These are phyloP conservation scores for Thalassiosira ordinaria DNA, from an alignment of 352 stramenopile species.

Conservation along the genomic window DNA sequence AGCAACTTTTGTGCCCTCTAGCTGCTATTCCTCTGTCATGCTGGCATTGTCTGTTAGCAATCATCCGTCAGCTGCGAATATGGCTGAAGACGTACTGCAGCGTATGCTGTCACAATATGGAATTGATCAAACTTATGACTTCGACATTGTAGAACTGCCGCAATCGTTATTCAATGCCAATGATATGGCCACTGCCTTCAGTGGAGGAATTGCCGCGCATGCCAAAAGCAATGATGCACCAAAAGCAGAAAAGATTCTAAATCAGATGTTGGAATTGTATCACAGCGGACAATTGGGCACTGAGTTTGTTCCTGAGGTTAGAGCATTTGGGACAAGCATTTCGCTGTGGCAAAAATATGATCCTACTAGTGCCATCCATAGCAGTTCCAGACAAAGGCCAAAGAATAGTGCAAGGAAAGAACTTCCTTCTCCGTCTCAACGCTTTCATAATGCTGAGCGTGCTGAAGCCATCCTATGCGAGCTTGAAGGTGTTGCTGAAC, in stretches of 20 bases:
- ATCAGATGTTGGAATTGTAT: slow-evolving; percentile 69
- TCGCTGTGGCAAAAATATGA: slow-evolving; percentile 43
- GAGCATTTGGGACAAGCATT: slow-evolving; percentile 55
- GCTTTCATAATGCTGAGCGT: slow-evolving; percentile 44
- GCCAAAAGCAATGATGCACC: slow-evolving; percentile 51
- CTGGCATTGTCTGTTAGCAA: slow-evolving; percentile 52
- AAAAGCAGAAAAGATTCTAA: slow-evolving; percentile 56
- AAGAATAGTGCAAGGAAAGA: slow-evolving; percentile 16
- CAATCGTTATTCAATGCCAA: slow-evolving; percentile 36
- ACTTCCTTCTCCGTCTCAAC: slow-evolving; percentile 21
- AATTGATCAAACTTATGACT: not conserved
- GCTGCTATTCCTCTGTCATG: slow-evolving; percentile 54
- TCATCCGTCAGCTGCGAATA: slow-evolving; percentile 17
- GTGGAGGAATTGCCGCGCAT: slow-evolving; percentile 55
- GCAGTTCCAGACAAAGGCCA: not conserved
- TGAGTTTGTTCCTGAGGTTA: slow-evolving; percentile 53
- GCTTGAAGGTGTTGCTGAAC: slow-evolving; percentile 37
- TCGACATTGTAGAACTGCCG: not conserved
- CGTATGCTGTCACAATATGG: slow-evolving; percentile 46
- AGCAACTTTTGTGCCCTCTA: slow-evolving; percentile 35
- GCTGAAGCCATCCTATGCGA: slow-evolving; percentile 46
- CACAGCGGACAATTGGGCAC: slow-evolving; percentile 25
- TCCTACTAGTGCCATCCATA: not conserved
- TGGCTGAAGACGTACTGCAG: slow-evolving; percentile 49
- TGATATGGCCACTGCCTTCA: slow-evolving; percentile 51